Percentiles rank a stretch among this genome's conserved stretches.
These are phyloP conservation scores for Ophiosphaerella narmari DNA, from an alignment of 2,329 filamentous ascomycete genomes.

Conservation along the genomic window DNA sequence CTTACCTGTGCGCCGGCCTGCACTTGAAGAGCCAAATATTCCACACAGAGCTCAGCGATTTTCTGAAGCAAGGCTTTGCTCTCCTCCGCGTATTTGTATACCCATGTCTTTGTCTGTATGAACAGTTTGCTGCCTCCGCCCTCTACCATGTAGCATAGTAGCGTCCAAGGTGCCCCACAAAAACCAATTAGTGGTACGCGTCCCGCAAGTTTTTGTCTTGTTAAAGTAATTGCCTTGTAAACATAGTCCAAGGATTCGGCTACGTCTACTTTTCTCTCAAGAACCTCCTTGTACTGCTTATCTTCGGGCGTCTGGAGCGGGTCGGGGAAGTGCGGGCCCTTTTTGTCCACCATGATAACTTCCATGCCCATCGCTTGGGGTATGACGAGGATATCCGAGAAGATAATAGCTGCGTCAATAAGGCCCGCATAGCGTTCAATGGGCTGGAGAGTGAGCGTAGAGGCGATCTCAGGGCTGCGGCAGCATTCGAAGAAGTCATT, in stretches of 20 bases:
- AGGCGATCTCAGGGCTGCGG: constrained; percentile 88
- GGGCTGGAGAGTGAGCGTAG: constrained; percentile 90
- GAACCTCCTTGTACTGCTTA: constrained; percentile 77
- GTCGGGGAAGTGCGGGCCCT: constrained; percentile 90
- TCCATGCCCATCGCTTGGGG: constrained; percentile 97
- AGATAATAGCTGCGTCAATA: constrained; percentile 96
- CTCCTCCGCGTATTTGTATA: constrained; percentile 84
- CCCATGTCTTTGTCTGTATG: constrained; percentile 92
- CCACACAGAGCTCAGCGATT: constrained; percentile 92
- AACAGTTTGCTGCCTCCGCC: constrained; percentile 96
- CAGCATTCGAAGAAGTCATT: constrained; percentile 99
- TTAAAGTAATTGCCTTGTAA: constrained; percentile 92
- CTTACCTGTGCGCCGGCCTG: constrained; percentile 84
- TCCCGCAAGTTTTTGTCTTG: constrained; percentile 82
- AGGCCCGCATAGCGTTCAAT: constrained; percentile 89
- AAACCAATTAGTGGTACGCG: constrained; percentile 94
- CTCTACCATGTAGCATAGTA: constrained; percentile 99
- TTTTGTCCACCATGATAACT: constrained; percentile 98
- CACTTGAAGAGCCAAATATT: constrained; percentile 91
- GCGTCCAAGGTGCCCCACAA: constrained; percentile 94
- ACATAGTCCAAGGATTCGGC: constrained; percentile 87
- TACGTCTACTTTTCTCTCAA: constrained; percentile 81
- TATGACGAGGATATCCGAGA: constrained; percentile 97
- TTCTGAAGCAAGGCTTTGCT: constrained; percentile 83
- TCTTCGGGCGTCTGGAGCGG: constrained; percentile 81